Base-by-base conservation (phyloP, 495 filamentous ascomycete species). In the Thozetella sp. region DNA sequence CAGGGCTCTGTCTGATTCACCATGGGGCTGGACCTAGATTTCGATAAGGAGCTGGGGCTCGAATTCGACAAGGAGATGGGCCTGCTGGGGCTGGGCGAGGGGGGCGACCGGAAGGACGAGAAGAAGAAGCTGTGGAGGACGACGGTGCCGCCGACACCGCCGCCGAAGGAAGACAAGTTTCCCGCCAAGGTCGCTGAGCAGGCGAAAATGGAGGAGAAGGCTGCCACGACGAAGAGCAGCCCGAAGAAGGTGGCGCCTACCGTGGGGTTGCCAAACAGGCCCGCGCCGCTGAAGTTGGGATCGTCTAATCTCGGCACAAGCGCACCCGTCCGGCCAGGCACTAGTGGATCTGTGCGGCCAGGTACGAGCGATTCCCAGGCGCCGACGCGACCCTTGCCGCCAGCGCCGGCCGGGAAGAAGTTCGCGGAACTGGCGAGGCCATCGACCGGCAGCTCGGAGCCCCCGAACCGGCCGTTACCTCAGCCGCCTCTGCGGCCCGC, bases 391-490 rank as follows among this genome's bases (percentile, higher is more conserved):
- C 43, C 43, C 6, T 20, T 48, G 43, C 43, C 43, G n/a, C 43
- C 43, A 48, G 3, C 11, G n/a, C 43, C 43, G n/a, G 43, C 43
- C 11, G 6, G 6, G 43, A 48, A n/a, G 43, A 13, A 10, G n/a
- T 15, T 48, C 4, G 43, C 43, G 4, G 43, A 55, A 0, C n/a
- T 43, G 2, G 45, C 48, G 40, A 63, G 53, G 19, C 37, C 63
- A 9, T n/a, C 51, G 11, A 56, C 19, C 19, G 62, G 45, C 25
- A 53, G 61, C 20, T 62, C 55, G n/a, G 59, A 62, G 40, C 63
- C 68, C 22, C 70, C 70, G 26, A 71, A 66, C 25, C 60, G 68
- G 23, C 70, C 70, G 12, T 48, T 70, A 19, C 70, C 70, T 26
- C 66, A 67, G 19, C 46, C 63, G 37, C 66, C 66, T 26, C 27